These are phyloP conservation scores for Byssochlamys sp. DNA, from an alignment of 2,329 filamentous ascomycete species.

Conservation along the genomic window DNA sequence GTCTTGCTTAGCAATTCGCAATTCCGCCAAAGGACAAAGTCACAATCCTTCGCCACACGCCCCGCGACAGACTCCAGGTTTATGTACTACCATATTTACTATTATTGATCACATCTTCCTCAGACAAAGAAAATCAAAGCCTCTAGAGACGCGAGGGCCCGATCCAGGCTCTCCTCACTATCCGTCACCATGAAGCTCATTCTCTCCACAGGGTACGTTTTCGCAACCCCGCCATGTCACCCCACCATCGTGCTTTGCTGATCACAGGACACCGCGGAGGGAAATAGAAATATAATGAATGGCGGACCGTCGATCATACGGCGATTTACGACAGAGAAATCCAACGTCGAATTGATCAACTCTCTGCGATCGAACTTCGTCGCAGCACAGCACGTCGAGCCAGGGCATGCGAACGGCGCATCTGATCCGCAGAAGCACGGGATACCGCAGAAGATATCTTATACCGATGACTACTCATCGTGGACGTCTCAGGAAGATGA, in stretches of 20 bases:
- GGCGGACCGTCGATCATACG: constrained; percentile 75
- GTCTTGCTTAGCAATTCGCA: constrained; percentile 19
- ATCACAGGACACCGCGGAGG: constrained; percentile 3
- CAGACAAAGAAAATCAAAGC: background rate
- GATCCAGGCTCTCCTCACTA: constrained; percentile 7
- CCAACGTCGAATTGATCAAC: constrained; percentile 85
- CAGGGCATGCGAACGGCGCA: constrained; percentile 21
- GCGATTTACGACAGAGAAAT: constrained; percentile 66
- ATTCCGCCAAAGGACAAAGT: background rate
- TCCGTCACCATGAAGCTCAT: constrained; percentile 62
- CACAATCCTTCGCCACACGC: background rate
- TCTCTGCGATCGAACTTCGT: constrained; percentile 76
- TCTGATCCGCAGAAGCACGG: constrained; percentile 4
- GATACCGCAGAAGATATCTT: constrained; percentile 15
- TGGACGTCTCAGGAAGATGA: constrained; percentile 61
- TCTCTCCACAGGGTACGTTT: constrained; percentile 70
- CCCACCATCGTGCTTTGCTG: background rate
- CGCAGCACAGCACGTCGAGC: constrained; percentile 56
- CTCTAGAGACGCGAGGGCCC: constrained; percentile 1
- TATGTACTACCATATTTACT: background rate
- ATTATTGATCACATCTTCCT: background rate
- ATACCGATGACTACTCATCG: constrained; percentile 28
- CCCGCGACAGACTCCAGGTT: background rate
- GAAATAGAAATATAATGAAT: constrained; percentile 67
- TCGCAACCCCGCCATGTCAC: constrained; percentile 3